A percentile compares a stretch with the other conserved stretches of the same genome.
These are phyloP conservation scores for sunflower (Helianthus annuus) DNA, from an alignment of 129 eudicot species.

Conservation along the genomic window DNA sequence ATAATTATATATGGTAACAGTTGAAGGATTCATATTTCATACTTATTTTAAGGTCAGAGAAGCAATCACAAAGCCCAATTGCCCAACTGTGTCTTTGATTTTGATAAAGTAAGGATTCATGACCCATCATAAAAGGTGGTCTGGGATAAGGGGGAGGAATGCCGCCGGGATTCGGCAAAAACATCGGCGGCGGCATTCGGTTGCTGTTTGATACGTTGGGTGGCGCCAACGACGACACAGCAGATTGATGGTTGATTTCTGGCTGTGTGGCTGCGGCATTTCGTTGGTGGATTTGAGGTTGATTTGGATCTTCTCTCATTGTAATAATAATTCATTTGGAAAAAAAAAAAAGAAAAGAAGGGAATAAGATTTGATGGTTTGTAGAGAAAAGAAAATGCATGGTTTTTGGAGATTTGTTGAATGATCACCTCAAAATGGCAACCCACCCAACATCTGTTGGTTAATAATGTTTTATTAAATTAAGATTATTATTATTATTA, in stretches of 20 bases:
- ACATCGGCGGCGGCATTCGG: slow-evolving; percentile 23
- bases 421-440: slow-evolving; percentile 6
- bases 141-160: slow-evolving; percentile 33
- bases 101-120: slow-evolving; percentile 14
- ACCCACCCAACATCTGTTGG: not conserved
- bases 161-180: slow-evolving; percentile 22
- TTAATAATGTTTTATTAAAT: not conserved
- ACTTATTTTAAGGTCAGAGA: slow-evolving; percentile 36
- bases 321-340: slow-evolving; percentile 6
- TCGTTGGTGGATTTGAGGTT: slow-evolving; percentile 35
- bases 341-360: not conserved
- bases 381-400: not conserved
- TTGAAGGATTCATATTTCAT: not conserved
- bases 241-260: slow-evolving; percentile 12
- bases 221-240: slow-evolving; percentile 13
- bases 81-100: slow-evolving; percentile 34
- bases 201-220: slow-evolving; percentile 23
- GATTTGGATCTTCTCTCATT: slow-evolving; percentile 25
- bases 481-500: too few relatives aligned
- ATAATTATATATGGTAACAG: too few relatives aligned
- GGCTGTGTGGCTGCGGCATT: slow-evolving; percentile 22
- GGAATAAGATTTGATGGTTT: slow-evolving; percentile 2
- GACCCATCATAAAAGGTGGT: slow-evolving; percentile 16
- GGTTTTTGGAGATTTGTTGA: slow-evolving; percentile 16
- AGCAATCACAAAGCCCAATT: slow-evolving; percentile 34